Conservation (phyloP, 768 basidiomycete genomes). For the Ramaria sp. region DNA sequence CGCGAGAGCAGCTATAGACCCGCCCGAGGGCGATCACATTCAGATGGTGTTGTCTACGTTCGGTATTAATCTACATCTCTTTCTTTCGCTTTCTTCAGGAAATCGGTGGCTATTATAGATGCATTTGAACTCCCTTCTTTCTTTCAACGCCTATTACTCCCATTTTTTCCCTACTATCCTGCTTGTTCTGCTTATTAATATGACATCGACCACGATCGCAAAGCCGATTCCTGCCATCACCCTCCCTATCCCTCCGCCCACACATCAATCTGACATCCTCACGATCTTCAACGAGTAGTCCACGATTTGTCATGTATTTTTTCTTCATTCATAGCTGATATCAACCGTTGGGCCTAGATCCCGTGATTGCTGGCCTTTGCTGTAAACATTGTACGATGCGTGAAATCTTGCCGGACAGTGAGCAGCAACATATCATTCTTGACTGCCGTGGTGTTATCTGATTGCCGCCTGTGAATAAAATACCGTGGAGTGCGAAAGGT, state of each 20-base stretch:
- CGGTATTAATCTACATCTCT: neutral
- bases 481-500: no score
- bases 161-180: neutral
- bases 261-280: no score
- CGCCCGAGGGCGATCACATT: neutral
- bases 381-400: no score
- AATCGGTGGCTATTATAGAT: neutral
- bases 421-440: no score
- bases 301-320: no score
- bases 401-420: no score
- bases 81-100: neutral
- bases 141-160: neutral
- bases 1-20: neutral
- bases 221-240: neutral
- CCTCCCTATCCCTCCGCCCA: neutral
- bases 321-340: no score
- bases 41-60: slow-evolving; percentile 5
- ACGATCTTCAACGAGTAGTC: no score
- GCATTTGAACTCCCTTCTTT: neutral
- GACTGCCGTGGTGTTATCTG: no score
- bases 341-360: no score
- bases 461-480: no score
- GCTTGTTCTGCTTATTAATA: neutral
- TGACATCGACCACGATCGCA: neutral
- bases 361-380: no score